Conservation (phyloP, 106 monocot species). For the Amphibolis antarctica region DNA sequence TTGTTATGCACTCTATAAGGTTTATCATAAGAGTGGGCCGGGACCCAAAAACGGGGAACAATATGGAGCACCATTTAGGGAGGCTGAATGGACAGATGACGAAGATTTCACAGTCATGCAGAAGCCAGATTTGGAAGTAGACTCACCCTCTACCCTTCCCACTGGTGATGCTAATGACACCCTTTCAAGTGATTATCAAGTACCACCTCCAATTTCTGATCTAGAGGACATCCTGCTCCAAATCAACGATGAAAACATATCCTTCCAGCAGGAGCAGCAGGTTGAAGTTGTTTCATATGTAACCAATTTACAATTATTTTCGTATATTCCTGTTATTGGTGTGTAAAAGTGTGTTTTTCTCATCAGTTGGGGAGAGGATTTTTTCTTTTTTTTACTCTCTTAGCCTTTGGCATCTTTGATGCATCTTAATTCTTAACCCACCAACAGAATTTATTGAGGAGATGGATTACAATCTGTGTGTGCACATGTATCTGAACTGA, state of each 20-base stretch:
- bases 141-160: background rate
- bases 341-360: too few species aligned
- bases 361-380: too few species aligned
- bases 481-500: too few species aligned
- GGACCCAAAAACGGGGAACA: constrained; percentile 93
- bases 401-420: too few species aligned
- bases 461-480: too few species aligned
- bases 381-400: too few species aligned
- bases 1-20: constrained; percentile 57
- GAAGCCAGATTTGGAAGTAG: background rate
- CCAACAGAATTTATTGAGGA: too few species aligned
- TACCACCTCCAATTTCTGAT: constrained; percentile 11
- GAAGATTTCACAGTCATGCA: constrained; percentile 22
- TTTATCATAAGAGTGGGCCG: constrained; percentile 60
- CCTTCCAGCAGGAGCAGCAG: constrained; percentile 1
- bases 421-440: too few species aligned
- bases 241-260: constrained; percentile 15
- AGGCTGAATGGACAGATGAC: constrained; percentile 55
- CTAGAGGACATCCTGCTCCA: constrained; percentile 31
- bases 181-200: background rate
- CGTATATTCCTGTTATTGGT: too few species aligned
- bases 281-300: background rate
- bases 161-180: background rate
- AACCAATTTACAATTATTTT: background rate
- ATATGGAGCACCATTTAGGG: constrained; percentile 74